Conservation (phyloP, 768 basidiomycete species). For the Termitomyces sp. region DNA sequence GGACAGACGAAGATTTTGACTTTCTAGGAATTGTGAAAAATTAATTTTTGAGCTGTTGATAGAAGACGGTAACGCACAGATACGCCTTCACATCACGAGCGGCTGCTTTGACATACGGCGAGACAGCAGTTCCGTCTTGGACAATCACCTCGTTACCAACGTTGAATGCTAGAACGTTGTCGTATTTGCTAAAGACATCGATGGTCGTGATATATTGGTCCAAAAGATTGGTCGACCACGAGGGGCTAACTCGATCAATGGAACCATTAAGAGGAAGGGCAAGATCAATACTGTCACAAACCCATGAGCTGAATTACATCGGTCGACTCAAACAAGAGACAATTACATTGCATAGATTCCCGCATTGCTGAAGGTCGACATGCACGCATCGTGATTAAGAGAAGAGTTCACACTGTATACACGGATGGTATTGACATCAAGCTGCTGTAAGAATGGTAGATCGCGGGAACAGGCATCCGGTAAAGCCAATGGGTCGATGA, state of each 20-base stretch:
- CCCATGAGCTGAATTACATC: not conserved
- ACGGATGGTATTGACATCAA: constrained; percentile 77
- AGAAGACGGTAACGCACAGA: constrained; percentile 42
- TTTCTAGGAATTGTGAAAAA: constrained; percentile 30
- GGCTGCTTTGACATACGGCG: constrained; percentile 85
- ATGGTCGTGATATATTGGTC: constrained; percentile 77
- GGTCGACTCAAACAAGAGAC: not conserved
- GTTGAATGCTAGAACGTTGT: constrained; percentile 87
- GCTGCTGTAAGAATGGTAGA: constrained; percentile 65
- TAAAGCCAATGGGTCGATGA: constrained; percentile 74
- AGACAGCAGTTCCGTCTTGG: constrained; percentile 49
- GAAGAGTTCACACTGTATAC: constrained; percentile 84
- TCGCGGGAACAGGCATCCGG: constrained; percentile 68
- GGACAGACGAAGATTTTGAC: constrained; percentile 55
- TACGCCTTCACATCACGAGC: constrained; percentile 86
- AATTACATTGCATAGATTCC: constrained; percentile 88
- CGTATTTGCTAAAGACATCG: constrained; percentile 74
- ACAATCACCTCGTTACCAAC: constrained; percentile 81
- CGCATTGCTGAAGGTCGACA: constrained; percentile 67
- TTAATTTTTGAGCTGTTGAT: not conserved
- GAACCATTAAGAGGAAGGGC: constrained; percentile 83
- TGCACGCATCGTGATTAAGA: constrained; percentile 83
- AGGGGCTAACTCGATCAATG: constrained; percentile 62
- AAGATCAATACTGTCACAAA: constrained; percentile 65
- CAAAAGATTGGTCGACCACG: constrained; percentile 79